phyloP scores from a whole-genome alignment of 805 yeast genomes.

The Starmerella sp. region DNA sequence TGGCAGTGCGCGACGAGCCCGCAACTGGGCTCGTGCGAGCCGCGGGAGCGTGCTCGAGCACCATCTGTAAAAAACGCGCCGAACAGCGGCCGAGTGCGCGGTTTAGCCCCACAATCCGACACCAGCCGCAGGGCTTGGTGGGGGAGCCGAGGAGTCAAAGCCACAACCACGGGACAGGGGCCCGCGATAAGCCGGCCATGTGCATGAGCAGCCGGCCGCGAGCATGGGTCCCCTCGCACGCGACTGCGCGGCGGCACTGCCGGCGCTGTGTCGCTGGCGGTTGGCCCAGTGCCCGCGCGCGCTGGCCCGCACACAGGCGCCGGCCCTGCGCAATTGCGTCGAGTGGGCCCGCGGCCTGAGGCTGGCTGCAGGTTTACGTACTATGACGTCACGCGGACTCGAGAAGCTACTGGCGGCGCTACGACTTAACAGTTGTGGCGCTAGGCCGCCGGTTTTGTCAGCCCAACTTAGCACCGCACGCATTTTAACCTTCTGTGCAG shows the following conservation, averaged over 20 bases:
- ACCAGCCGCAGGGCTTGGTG: background rate
- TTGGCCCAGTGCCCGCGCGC: no score
- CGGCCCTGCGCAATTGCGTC: background rate
- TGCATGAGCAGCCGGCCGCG: no score
- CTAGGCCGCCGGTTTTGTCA: background rate
- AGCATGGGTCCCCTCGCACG: no score
- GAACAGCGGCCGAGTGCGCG: no score
- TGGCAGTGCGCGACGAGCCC: background rate
- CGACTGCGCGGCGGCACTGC: no score
- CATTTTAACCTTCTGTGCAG: background rate
- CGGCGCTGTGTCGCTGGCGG: no score
- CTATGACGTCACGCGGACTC: background rate
- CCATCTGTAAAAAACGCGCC: no score
- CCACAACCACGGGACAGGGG: background rate
- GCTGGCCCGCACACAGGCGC: background rate
- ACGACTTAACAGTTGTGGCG: background rate
- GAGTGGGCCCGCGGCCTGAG: background rate
- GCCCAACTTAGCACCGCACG: background rate
- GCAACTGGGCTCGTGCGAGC: background rate
- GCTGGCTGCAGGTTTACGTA: background rate
- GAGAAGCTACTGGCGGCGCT: background rate
- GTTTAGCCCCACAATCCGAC: background rate
- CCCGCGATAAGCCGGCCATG: no score
- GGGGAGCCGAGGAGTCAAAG: background rate
- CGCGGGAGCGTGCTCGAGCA: no score